A percentile compares a stretch with the other conserved stretches of the same genome.
Evolutionary conservation across 192 early-diverging fungal genomes (phyloP).

Genomic region (Gigaspora rosea): DNA sequence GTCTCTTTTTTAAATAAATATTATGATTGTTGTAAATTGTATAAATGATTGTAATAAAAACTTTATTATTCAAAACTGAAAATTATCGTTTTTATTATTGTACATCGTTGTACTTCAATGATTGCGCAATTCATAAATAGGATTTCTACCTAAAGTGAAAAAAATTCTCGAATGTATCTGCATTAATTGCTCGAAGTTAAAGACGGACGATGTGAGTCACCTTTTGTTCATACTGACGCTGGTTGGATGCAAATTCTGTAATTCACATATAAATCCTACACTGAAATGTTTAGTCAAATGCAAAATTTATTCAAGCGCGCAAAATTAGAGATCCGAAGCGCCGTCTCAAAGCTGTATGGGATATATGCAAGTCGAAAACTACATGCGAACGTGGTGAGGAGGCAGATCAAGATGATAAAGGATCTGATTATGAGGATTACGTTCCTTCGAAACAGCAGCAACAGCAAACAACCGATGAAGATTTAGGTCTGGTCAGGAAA

Average conservation of each 20-base stretch:
- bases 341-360: constrained; percentile 85
- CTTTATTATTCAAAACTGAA: not conserved
- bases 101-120: too few species aligned
- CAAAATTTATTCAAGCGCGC: constrained; percentile 64
- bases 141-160: constrained; percentile 92
- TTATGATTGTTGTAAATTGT: not conserved
- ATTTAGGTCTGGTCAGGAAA: constrained; percentile 48
- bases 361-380: constrained; percentile 80
- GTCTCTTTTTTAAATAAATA: not conserved
- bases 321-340: constrained; percentile 68
- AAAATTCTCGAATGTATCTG: constrained; percentile 98
- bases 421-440: not conserved
- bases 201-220: constrained; percentile 71
- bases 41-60: not conserved
- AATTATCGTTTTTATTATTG: not conserved
- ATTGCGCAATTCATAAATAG: constrained; percentile 44
- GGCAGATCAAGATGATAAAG: constrained; percentile 50
- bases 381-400: constrained; percentile 79
- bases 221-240: not conserved
- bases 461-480: constrained; percentile 35
- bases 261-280: too few species aligned
- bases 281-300: constrained; percentile 51
- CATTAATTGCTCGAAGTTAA: constrained; percentile 90
- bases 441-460: constrained; percentile 4
- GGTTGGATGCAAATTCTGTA: not conserved